A percentile compares a stretch with the other conserved stretches of the same genome.
Evolutionary conservation across 2,329 filamentous ascomycete genomes (phyloP).

Genomic region (Claviceps africana): DNA sequence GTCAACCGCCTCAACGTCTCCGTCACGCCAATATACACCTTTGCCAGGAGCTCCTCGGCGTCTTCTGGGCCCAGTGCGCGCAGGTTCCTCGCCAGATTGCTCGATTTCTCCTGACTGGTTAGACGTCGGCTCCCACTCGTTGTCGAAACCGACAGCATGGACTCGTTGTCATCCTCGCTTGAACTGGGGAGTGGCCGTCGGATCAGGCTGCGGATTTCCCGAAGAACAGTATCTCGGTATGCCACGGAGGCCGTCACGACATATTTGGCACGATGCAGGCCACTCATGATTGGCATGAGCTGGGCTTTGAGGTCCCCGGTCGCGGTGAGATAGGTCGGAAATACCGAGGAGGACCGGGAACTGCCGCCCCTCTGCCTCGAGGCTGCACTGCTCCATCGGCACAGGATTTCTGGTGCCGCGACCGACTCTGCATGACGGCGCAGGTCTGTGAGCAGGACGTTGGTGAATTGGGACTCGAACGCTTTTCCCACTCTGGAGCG

Average conservation of each 20-base stretch:
- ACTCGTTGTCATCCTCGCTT: conserved; percentile 85
- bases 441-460: conserved; percentile 64
- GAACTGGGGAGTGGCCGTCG: conserved; percentile 78
- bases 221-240: conserved; percentile 70
- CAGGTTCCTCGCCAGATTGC: conserved; percentile 75
- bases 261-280: conserved; percentile 69
- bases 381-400: conserved; percentile 71
- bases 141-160: conserved; percentile 75
- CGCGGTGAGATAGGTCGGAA: conserved; percentile 66
- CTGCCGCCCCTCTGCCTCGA: conserved; percentile 56
- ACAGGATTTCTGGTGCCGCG: conserved; percentile 57
- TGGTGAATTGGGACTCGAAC: conserved; percentile 70
- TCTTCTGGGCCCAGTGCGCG: conserved; percentile 71
- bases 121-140: conserved; percentile 50
- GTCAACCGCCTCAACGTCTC: conserved; percentile 76
- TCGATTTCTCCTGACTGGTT: conserved; percentile 78
- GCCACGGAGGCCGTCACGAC: conserved; percentile 68
- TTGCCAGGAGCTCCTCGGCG: conserved; percentile 68
- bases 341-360: conserved; percentile 49
- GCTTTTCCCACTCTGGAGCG: conserved; percentile 72
- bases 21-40: conserved; percentile 74
- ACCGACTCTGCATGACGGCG: conserved; percentile 66
- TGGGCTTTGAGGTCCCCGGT: conserved; percentile 56
- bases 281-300: conserved; percentile 57
- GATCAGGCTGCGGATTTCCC: conserved; percentile 77